phyloP scores from a whole-genome alignment of 768 basidiomycete species.

The Mycena epipterygia region DNA sequence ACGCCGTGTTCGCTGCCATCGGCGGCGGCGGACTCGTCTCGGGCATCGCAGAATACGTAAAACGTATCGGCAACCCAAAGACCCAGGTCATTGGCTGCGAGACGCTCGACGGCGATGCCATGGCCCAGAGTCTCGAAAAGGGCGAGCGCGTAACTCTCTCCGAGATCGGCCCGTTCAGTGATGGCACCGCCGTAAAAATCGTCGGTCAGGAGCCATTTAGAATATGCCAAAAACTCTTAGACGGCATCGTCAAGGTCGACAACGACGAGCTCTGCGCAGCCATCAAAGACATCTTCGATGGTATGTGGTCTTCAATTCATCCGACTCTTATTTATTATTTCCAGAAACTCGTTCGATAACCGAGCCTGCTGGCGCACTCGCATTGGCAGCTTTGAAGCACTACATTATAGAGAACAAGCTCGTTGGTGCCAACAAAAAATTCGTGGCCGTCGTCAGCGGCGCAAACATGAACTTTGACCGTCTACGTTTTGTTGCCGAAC shows the following conservation, averaged over 20 bases:
- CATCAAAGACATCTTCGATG: slow-evolving; percentile 99
- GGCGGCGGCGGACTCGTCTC: slow-evolving; percentile 95
- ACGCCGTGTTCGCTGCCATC: slow-evolving; percentile 90
- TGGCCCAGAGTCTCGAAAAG: slow-evolving; percentile 84
- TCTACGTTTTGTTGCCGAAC: slow-evolving; percentile 97
- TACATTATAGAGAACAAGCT: slow-evolving; percentile 88
- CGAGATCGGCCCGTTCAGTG: slow-evolving; percentile 97
- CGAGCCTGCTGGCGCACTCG: slow-evolving; percentile 95
- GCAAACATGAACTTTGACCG: slow-evolving; percentile 99
- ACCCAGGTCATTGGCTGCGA: slow-evolving; percentile 93
- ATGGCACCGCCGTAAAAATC: slow-evolving; percentile 96
- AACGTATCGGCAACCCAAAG: slow-evolving; percentile 88
- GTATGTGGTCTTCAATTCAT: slow-evolving; percentile 55
- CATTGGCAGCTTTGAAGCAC: slow-evolving; percentile 91
- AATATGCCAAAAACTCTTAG: slow-evolving; percentile 87
- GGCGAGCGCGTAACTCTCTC: slow-evolving; percentile 86
- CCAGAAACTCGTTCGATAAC: slow-evolving; percentile 95
- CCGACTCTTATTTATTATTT: slow-evolving; percentile 2
- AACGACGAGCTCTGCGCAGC: slow-evolving; percentile 99
- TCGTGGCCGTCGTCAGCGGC: slow-evolving; percentile 93
- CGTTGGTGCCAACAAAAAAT: slow-evolving; percentile 85
- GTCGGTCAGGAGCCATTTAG: slow-evolving; percentile 97
- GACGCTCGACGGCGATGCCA: slow-evolving; percentile 95
- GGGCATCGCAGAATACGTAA: slow-evolving; percentile 94
- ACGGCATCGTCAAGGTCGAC: slow-evolving; percentile 85